These are phyloP conservation scores for Apiospora aurea DNA, from an alignment of 2,329 filamentous ascomycete genomes.

Conservation along the genomic window DNA sequence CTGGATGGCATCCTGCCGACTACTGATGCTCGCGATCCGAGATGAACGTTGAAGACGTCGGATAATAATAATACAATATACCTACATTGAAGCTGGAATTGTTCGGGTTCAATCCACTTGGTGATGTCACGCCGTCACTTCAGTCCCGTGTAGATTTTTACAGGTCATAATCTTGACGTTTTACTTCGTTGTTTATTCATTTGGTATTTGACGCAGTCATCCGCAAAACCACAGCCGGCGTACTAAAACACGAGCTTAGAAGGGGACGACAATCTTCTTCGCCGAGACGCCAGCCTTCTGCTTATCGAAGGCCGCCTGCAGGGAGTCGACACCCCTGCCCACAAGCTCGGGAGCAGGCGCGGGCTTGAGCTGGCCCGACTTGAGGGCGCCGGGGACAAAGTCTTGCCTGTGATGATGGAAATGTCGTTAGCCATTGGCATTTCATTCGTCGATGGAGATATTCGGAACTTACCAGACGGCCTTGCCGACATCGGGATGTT, in stretches of 20 bases:
- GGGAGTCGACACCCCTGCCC: slow-evolving; percentile 21
- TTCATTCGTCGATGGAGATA: no score
- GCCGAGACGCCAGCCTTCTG: slow-evolving; percentile 25
- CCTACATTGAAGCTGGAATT: no score
- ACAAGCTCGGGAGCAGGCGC: slow-evolving; percentile 23
- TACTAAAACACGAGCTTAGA: background rate
- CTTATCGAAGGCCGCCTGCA: slow-evolving; percentile 23
- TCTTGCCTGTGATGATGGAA: slow-evolving; percentile 8
- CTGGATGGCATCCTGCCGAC: background rate
- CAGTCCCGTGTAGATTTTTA: background rate
- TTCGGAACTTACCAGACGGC: slow-evolving; percentile 20
- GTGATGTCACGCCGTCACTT: no score
- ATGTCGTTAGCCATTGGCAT: background rate
- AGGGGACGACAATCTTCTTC: slow-evolving; percentile 23
- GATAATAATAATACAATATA: no score
- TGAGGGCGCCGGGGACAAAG: slow-evolving; percentile 23
- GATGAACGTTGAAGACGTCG: no score
- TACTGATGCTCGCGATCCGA: background rate
- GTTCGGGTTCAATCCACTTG: no score
- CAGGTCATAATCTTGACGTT: background rate
- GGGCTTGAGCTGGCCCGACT: slow-evolving; percentile 26
- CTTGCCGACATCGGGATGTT: slow-evolving; percentile 23
- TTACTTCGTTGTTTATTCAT: background rate
- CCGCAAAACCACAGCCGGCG: background rate
- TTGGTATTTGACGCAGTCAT: background rate